Evolutionary conservation across 805 yeast genomes (phyloP), one percentile per base, ranked within the genome.

Genomic region (Metschnikowia kofuensis): DNA sequence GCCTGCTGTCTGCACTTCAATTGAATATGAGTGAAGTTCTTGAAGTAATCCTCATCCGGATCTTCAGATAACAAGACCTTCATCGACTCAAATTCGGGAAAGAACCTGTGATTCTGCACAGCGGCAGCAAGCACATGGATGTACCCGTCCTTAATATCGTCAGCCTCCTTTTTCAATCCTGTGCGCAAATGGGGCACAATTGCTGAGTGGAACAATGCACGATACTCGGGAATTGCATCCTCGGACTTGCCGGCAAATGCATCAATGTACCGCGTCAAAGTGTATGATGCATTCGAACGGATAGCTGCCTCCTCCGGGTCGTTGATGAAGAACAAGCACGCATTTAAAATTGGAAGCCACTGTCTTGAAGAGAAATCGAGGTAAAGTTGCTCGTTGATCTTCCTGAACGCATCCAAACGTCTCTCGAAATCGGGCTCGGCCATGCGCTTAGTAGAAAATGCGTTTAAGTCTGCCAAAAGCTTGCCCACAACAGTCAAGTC

Each of bases 1-100:
- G 98, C 96, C 58, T 90, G 78, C 64, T 87, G 90, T 58, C 97
- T 85, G 68, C 96, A 81, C 60, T 85, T 89, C 9, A 85, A 59
- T 69, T 92, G 99, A 35, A 92, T 83, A 64, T 92, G 97, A 51
- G 77, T 78, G 42, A 94, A 75, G 58, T 90, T 89, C 38, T 69
- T 63, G 67, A 89, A 89, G 61, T 89, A 87, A 65, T 89, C 84
- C 4, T 89, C 86, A 58, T 90, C 97, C 35, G 84, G 92, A 57
- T 89, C 95, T 38, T 84, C 84, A 44, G 78, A 74, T 7, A 49
- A 42, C 36, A 92, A 67, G 1, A 78, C 73, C 48, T 78, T 76
- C 90, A 91, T 75, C 56, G 87, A 92, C 26, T 72, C 69, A 35
- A 89, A 69, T 2, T 79, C 89, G 4, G 69, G 69, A 41, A 67